Evolutionary conservation across 805 yeast genomes (phyloP).

Genomic region (Candida namnaoensis): DNA sequence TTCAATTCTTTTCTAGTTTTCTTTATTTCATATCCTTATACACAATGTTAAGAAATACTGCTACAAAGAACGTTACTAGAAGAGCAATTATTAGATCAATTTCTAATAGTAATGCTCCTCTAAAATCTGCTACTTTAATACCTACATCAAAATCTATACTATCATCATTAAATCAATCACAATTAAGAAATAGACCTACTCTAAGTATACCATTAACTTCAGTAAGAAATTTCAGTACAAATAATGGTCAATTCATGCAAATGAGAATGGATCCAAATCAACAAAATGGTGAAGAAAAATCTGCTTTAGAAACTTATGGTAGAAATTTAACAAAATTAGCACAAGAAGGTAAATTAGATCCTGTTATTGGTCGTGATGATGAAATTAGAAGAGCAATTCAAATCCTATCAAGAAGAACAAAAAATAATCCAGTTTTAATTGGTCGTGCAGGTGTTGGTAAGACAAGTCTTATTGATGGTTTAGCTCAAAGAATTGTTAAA

Average conservation of each 20-base stretch:
- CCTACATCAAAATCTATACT: not conserved
- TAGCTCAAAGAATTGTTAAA: conserved; percentile 86
- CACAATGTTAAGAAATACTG: too few relatives aligned
- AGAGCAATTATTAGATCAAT: too few relatives aligned
- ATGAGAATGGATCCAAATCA: conserved; percentile 35
- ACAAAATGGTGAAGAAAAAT: conserved; percentile 42
- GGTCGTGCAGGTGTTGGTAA: conserved; percentile 99
- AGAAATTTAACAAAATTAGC: conserved; percentile 83
- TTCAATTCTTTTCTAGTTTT: too few relatives aligned
- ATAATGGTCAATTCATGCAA: not conserved
- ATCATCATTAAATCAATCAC: not conserved
- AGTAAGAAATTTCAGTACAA: not conserved
- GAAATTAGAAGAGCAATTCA: conserved; percentile 92
- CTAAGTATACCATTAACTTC: not conserved
- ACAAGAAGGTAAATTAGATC: conserved; percentile 83
- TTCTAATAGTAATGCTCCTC: too few relatives aligned
- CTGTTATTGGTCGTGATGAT: conserved; percentile 95
- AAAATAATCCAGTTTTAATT: conserved; percentile 89
- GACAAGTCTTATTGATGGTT: conserved; percentile 93
- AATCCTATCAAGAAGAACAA: conserved; percentile 84
- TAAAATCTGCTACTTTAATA: not conserved
- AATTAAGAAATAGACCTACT: too few relatives aligned
- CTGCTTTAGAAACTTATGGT: conserved; percentile 81
- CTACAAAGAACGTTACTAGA: too few relatives aligned
- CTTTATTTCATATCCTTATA: too few relatives aligned